Conservation (phyloP, 768 basidiomycete species). For the Mycena maculata region DNA sequence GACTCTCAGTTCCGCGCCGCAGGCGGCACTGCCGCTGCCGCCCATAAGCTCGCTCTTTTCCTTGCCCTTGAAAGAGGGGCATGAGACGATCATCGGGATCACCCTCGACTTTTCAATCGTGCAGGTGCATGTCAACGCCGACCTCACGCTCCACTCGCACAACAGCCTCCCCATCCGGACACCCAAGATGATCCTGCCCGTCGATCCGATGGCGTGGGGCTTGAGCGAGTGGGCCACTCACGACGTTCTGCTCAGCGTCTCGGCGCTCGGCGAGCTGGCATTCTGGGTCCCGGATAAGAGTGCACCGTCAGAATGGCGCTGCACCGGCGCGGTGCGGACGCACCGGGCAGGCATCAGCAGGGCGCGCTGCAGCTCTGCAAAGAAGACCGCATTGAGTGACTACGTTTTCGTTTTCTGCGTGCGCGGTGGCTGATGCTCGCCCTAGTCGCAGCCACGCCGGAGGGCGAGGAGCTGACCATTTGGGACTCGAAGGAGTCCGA, state of each 20-base stretch:
- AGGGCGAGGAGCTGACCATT: slow-evolving; percentile 87
- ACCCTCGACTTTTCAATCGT: slow-evolving; percentile 70
- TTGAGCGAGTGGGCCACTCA: slow-evolving; percentile 60
- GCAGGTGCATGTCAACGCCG: slow-evolving; percentile 61
- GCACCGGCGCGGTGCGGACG: slow-evolving; percentile 81
- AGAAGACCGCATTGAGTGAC: slow-evolving; percentile 90
- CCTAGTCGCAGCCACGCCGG: slow-evolving; percentile 68
- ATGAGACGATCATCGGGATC: slow-evolving; percentile 74
- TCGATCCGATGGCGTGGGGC: slow-evolving; percentile 92
- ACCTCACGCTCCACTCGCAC: slow-evolving; percentile 60
- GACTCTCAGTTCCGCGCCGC: slow-evolving; percentile 65
- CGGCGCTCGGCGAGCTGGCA: slow-evolving; percentile 79
- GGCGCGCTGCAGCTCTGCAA: slow-evolving; percentile 89
- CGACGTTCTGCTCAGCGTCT: slow-evolving; percentile 85
- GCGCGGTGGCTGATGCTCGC: slow-evolving; percentile 17
- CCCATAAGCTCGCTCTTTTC: slow-evolving; percentile 72
- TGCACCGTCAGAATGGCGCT: slow-evolving; percentile 61
- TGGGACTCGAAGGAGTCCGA: slow-evolving; percentile 98
- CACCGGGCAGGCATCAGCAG: slow-evolving; percentile 71
- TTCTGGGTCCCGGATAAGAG: slow-evolving; percentile 81
- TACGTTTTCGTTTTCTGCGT: slow-evolving; percentile 25
- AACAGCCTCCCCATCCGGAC: slow-evolving; percentile 64
- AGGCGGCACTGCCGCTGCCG: slow-evolving; percentile 58
- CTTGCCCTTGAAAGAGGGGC: slow-evolving; percentile 62
- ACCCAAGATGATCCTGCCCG: slow-evolving; percentile 72